Percentiles rank a stretch among this genome's conserved stretches.
Evolutionary conservation across 768 basidiomycete species (phyloP).

Genomic region (Boletus eberwhitei): DNA sequence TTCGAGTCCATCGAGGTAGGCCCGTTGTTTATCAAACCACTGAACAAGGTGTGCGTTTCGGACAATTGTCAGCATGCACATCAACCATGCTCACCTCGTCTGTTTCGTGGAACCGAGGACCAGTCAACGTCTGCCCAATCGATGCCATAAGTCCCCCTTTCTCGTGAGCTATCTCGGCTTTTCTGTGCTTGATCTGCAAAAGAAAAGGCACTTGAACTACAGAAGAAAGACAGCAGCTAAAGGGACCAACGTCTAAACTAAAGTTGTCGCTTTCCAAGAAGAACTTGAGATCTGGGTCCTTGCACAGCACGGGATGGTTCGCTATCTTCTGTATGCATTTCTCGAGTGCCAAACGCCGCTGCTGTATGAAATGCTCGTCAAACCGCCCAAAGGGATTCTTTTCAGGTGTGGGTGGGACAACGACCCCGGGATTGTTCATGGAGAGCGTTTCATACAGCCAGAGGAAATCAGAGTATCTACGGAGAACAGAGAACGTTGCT

Average conservation of each 20-base stretch:
- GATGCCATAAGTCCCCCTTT: constrained; percentile 81
- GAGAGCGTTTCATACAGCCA: constrained; percentile 93
- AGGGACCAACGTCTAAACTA: constrained; percentile 70
- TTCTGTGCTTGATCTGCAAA: constrained; percentile 80
- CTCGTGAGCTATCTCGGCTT: constrained; percentile 72
- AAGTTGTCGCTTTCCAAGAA: constrained; percentile 96
- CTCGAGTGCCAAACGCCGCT: constrained; percentile 79
- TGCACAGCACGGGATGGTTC: constrained; percentile 84
- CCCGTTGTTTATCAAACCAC: constrained; percentile 91
- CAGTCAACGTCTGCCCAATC: constrained; percentile 74
- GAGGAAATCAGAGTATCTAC: constrained; percentile 97
- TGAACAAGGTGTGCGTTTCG: constrained; percentile 29
- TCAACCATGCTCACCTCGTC: constrained; percentile 59
- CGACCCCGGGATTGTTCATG: constrained; percentile 91
- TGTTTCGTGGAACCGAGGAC: constrained; percentile 82
- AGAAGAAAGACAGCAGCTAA: not conserved
- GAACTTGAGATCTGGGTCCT: constrained; percentile 82
- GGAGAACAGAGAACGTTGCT: constrained; percentile 84
- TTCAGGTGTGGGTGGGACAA: constrained; percentile 95
- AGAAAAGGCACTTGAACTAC: not conserved
- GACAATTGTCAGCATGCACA: not conserved
- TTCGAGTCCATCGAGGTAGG: constrained; percentile 86
- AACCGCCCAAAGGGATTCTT: constrained; percentile 94
- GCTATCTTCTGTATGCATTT: constrained; percentile 92
- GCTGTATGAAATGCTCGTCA: constrained; percentile 86